These are phyloP conservation scores for Sporobolomyces pararoseus DNA, from an alignment of 768 basidiomycete species.

Conservation along the genomic window DNA sequence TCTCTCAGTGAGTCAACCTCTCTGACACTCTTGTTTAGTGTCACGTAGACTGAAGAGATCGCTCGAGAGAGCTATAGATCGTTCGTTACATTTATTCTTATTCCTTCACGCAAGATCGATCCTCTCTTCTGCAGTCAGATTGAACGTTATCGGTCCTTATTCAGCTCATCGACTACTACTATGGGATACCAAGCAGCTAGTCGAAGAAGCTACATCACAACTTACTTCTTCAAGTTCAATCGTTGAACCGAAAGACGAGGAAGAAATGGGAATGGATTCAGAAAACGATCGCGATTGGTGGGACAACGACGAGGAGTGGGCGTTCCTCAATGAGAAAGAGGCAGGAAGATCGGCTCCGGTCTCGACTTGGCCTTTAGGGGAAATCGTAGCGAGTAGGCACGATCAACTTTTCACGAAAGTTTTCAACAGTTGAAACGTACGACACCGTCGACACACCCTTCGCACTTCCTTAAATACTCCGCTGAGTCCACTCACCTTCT, in stretches of 20 bases:
- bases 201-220: constrained; percentile 49
- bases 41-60: neutral
- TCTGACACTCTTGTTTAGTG: neutral
- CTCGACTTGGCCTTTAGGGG: constrained; percentile 93
- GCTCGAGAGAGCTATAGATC: no score
- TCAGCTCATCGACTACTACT: constrained; percentile 80
- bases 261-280: neutral
- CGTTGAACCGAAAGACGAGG: no score
- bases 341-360: constrained; percentile 57
- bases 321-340: constrained; percentile 44
- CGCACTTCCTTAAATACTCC: no score
- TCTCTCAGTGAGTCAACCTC: neutral
- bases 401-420: constrained; percentile 93
- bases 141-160: constrained; percentile 91
- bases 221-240: no score
- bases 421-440: constrained; percentile 61
- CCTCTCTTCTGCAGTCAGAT: constrained; percentile 82
- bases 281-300: no score
- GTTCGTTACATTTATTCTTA: constrained; percentile 70
- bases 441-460: no score
- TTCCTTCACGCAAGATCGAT: constrained; percentile 88
- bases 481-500: no score
- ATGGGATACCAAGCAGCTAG: constrained; percentile 64
- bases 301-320: constrained; percentile 19
- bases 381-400: constrained; percentile 82